phyloP scores from a whole-genome alignment of 805 yeast species.

The Monosporozyma unispora region DNA sequence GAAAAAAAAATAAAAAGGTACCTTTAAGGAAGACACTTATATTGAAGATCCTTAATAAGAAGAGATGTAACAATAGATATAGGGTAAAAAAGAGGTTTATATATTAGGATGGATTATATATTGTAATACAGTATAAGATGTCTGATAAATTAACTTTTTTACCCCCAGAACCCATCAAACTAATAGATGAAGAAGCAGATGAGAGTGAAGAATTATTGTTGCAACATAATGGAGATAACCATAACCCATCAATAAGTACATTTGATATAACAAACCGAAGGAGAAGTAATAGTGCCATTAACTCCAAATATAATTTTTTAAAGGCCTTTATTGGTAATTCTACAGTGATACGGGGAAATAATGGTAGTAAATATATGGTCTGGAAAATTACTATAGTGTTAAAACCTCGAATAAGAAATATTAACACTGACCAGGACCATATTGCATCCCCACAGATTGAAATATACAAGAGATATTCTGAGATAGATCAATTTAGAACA shows the following conservation, averaged over 20 bases:
- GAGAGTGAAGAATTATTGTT: conserved; percentile 1
- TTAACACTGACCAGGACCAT: not conserved
- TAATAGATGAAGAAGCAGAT: conserved; percentile 12
- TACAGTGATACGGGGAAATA: conserved; percentile 22
- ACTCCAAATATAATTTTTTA: conserved; percentile 8
- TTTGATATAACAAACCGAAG: not conserved
- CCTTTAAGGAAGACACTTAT: not conserved
- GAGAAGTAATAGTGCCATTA: conserved; percentile 7
- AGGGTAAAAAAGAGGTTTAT: too few species aligned
- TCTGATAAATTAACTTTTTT: conserved; percentile 8
- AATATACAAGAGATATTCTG: conserved; percentile 55
- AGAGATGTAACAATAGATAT: not conserved
- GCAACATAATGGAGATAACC: not conserved
- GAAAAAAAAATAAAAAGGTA: not conserved
- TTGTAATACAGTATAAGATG: conserved; percentile 3
- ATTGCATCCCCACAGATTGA: conserved; percentile 27
- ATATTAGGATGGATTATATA: not conserved
- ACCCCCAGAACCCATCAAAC: conserved; percentile 23
- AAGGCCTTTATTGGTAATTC: conserved; percentile 20
- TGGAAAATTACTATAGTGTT: conserved; percentile 23
- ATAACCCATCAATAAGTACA: not conserved
- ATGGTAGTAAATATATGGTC: conserved; percentile 21
- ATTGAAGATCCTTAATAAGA: not conserved
- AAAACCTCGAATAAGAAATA: conserved; percentile 6
- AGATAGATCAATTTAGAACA: conserved; percentile 43